Evolutionary conservation across 2,329 filamentous ascomycete species (phyloP).

Genomic region (Plenodomus tracheiphilus): DNA sequence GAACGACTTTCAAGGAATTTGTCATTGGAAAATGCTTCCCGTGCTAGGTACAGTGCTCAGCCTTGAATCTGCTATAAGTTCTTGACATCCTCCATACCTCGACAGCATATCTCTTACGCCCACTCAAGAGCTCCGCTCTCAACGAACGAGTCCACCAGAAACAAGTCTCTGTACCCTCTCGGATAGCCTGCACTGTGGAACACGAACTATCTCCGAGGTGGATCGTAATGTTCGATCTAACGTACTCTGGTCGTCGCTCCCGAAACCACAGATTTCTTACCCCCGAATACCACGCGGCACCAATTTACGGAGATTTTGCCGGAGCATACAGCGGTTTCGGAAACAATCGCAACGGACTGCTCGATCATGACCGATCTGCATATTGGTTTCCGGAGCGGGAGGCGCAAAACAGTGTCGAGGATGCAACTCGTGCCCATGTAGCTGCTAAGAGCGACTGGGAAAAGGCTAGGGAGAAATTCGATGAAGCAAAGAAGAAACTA

Average conservation of each 20-base stretch:
- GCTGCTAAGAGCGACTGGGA: background rate
- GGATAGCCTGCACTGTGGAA: background rate
- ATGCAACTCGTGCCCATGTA: background rate
- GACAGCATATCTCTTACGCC: too few species aligned
- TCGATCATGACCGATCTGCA: background rate
- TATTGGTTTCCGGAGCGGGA: background rate
- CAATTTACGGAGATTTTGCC: background rate
- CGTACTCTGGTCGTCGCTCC: background rate
- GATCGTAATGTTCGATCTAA: background rate
- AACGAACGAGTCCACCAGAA: background rate
- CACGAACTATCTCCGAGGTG: background rate
- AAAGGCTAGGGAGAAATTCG: background rate
- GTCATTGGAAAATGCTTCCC: too few species aligned
- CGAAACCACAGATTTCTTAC: background rate
- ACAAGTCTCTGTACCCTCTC: background rate
- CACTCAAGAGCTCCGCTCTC: background rate
- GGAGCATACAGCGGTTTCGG: background rate
- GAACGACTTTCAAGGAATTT: too few species aligned
- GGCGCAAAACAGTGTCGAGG: background rate
- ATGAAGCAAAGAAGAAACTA: background rate
- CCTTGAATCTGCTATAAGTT: too few species aligned
- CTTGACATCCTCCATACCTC: too few species aligned
- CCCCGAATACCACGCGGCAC: background rate
- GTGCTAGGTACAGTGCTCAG: too few species aligned
- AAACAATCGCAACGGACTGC: background rate